Conservation (phyloP, 768 basidiomycete species). For the Cyclocybe cylindracea region DNA sequence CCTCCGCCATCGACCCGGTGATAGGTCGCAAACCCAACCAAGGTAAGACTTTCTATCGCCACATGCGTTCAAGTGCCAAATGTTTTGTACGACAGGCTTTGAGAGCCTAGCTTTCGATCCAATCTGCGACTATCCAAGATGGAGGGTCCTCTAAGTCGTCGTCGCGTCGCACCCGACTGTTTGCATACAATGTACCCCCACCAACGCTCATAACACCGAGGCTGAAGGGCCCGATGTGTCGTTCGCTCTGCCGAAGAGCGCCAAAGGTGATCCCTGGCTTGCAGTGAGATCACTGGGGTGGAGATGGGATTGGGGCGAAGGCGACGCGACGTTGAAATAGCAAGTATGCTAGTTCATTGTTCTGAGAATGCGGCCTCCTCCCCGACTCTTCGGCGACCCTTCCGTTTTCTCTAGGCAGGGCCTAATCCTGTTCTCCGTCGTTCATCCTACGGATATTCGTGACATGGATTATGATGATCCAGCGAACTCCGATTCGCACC, state of each 20-base stretch:
- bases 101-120: slow-evolving; percentile 59
- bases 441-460: slow-evolving; percentile 61
- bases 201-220: slow-evolving; percentile 30
- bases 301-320: slow-evolving; percentile 59
- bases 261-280: slow-evolving; percentile 48
- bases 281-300: slow-evolving; percentile 65
- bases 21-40: slow-evolving; percentile 59
- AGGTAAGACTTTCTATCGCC: slow-evolving; percentile 30
- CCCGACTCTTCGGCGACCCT: not conserved
- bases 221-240: slow-evolving; percentile 56
- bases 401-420: slow-evolving; percentile 42
- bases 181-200: slow-evolving; percentile 54
- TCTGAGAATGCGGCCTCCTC: not conserved
- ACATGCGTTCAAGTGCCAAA: not conserved
- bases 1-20: slow-evolving; percentile 44
- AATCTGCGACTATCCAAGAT: slow-evolving; percentile 60
- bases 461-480: slow-evolving; percentile 57
- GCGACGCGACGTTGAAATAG: slow-evolving; percentile 48
- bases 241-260: slow-evolving; percentile 57
- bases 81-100: slow-evolving; percentile 40
- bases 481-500: slow-evolving; percentile 50
- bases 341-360: slow-evolving; percentile 41
- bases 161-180: slow-evolving; percentile 53
- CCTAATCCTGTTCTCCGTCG: slow-evolving; percentile 60
- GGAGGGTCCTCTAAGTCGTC: slow-evolving; percentile 50